These are phyloP conservation scores for Hippophae gyantsensis DNA, from an alignment of 306 rosid genomes.

Conservation along the genomic window DNA sequence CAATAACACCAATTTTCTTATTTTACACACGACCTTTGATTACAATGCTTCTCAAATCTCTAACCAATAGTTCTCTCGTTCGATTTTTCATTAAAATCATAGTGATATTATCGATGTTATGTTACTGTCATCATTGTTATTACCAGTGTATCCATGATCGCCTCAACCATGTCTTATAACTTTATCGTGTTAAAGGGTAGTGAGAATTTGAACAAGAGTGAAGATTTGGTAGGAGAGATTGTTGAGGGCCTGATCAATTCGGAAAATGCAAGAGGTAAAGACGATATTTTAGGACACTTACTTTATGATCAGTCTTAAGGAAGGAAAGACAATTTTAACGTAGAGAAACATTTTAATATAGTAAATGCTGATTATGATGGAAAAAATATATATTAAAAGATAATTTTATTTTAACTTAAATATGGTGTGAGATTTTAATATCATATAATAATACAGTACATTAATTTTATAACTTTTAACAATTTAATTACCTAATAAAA, in stretches of 20 bases:
- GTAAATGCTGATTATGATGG: too few relatives aligned
- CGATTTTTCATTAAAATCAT: constrained; percentile 67
- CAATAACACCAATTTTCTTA: constrained; percentile 49
- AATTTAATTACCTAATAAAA: too few relatives aligned
- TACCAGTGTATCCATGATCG: constrained; percentile 44
- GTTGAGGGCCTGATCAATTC: background rate
- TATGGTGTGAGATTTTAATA: too few relatives aligned
- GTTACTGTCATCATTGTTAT: background rate
- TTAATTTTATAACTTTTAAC: too few relatives aligned
- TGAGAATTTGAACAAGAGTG: constrained; percentile 12
- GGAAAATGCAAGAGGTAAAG: constrained; percentile 38
- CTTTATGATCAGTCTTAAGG: constrained; percentile 54
- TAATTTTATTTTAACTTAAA: too few relatives aligned
- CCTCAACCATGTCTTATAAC: constrained; percentile 46
- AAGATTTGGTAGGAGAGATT: constrained; percentile 12
- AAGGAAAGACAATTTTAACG: too few relatives aligned
- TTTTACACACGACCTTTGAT: constrained; percentile 71
- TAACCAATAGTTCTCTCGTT: constrained; percentile 61
- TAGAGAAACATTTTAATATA: too few relatives aligned
- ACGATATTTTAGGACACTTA: constrained; percentile 62
- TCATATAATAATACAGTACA: too few relatives aligned
- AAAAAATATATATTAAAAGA: too few relatives aligned
- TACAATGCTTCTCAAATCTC: constrained; percentile 42
- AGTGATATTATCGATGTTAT: constrained; percentile 59
- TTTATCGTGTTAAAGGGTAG: constrained; percentile 18